These are phyloP conservation scores for Pythium aphanidermatum DNA, from an alignment of 352 stramenopile genomes.

Conservation along the genomic window DNA sequence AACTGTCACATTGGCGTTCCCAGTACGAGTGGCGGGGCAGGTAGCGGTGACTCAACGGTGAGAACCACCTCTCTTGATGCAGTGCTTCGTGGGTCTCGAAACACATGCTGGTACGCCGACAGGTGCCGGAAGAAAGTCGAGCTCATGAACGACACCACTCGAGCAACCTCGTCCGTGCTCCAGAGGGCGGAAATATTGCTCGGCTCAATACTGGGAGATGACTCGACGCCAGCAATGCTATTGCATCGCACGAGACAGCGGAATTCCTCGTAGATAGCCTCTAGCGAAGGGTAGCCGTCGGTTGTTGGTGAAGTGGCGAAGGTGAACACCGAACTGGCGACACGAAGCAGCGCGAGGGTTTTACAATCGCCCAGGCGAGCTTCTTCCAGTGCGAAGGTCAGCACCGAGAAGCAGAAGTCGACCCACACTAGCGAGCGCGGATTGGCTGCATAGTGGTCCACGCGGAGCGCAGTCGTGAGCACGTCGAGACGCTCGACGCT, in stretches of 20 bases:
- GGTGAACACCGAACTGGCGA: constrained; percentile 47
- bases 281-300: constrained; percentile 3
- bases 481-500: constrained; percentile 22
- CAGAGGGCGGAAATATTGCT: constrained; percentile 23
- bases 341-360: constrained; percentile 32
- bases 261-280: constrained; percentile 19
- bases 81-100: constrained; percentile 22
- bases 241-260: constrained; percentile 15
- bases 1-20: constrained; percentile 10
- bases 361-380: constrained; percentile 27
- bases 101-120: constrained; percentile 53
- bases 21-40: constrained; percentile 25
- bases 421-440: constrained; percentile 41
- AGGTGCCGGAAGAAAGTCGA: constrained; percentile 69
- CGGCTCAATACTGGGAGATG: not conserved
- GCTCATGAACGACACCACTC: constrained; percentile 62
- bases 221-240: constrained; percentile 8
- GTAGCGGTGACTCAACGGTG: constrained; percentile 43
- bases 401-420: constrained; percentile 60
- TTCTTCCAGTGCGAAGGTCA: constrained; percentile 58
- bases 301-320: constrained; percentile 30
- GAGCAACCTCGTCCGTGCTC: constrained; percentile 31
- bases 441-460: constrained; percentile 47
- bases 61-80: constrained; percentile 27
- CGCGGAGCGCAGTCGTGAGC: constrained; percentile 34